A percentile compares a stretch with the other conserved stretches of the same genome.
Evolutionary conservation across 23 red algal genomes (phyloP).

Genomic region (Rhodosorus marinus): DNA sequence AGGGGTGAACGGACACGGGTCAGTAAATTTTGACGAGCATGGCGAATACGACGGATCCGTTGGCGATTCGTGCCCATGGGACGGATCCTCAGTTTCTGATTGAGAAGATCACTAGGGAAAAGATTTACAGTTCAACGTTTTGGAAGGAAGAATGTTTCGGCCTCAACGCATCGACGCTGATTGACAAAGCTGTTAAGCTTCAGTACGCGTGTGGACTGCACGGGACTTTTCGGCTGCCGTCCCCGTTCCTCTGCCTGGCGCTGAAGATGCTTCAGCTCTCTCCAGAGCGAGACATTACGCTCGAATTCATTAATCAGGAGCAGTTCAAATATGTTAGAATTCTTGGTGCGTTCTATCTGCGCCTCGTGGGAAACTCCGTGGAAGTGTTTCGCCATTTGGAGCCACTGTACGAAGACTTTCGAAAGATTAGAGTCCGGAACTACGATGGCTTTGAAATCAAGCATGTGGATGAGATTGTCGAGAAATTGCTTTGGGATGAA

Average conservation of each 20-base stretch:
- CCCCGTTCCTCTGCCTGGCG: conserved; percentile 69
- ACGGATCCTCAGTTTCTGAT: conserved; percentile 61
- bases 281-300: conserved; percentile 12
- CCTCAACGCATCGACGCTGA: conserved; percentile 34
- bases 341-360: conserved; percentile 63
- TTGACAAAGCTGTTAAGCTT: conserved; percentile 26
- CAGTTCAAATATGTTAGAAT: conserved; percentile 58
- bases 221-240: conserved; percentile 2
- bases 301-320: conserved; percentile 30
- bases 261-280: conserved; percentile 79
- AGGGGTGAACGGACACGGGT: too few relatives aligned
- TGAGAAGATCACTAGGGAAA: conserved; percentile 29
- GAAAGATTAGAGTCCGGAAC: conserved; percentile 22
- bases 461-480: conserved; percentile 46
- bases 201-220: conserved; percentile 10
- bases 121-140: conserved; percentile 34
- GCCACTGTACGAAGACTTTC: conserved; percentile 49
- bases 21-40: too few relatives aligned
- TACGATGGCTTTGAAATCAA: conserved; percentile 6
- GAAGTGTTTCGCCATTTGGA: conserved; percentile 34
- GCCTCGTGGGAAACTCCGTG: conserved; percentile 15
- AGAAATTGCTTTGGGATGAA: conserved; percentile 26
- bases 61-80: conserved; percentile 36
- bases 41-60: too few relatives aligned
- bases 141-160: conserved; percentile 60